These are phyloP conservation scores for Coelastrella sp. DNA, from an alignment of 139 green algal species.

Conservation along the genomic window DNA sequence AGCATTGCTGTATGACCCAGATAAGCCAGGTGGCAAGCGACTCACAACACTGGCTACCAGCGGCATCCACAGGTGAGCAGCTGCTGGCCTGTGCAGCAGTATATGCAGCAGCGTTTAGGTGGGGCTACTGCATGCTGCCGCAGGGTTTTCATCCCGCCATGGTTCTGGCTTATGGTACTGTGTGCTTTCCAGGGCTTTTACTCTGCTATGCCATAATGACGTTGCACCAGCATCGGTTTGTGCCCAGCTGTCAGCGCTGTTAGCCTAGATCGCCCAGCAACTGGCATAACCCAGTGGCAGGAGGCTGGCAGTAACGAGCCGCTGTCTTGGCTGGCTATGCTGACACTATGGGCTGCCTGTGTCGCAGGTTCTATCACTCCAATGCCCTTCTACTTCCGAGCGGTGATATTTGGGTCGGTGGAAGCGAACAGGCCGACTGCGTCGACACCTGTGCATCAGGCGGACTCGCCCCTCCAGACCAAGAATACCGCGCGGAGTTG, in stretches of 20 bases:
- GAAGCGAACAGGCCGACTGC: conserved; percentile 48
- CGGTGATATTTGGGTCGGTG: conserved; percentile 46
- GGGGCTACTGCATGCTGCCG: no score
- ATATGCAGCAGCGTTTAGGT: no score
- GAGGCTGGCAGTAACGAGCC: background rate
- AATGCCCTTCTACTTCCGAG: conserved; percentile 44
- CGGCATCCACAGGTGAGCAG: conserved; percentile 37
- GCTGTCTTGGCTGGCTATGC: background rate
- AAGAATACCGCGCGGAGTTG: conserved; percentile 52
- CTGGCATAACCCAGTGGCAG: no score
- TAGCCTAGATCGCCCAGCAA: no score
- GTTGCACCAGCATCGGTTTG: no score
- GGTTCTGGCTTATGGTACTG: no score
- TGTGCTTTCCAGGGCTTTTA: no score
- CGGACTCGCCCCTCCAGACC: conserved; percentile 20
- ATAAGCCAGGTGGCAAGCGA: background rate
- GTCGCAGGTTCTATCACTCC: conserved; percentile 47
- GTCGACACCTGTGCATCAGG: conserved; percentile 39
- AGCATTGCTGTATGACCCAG: conserved; percentile 40
- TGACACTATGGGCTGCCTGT: background rate
- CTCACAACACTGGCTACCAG: conserved; percentile 36
- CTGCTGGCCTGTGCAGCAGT: background rate
- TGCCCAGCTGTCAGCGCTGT: no score
- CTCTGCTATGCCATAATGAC: no score
- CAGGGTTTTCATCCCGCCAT: no score